Evolutionary conservation across 2,329 filamentous ascomycete genomes (phyloP).

Genomic region (Penicillium sp.): DNA sequence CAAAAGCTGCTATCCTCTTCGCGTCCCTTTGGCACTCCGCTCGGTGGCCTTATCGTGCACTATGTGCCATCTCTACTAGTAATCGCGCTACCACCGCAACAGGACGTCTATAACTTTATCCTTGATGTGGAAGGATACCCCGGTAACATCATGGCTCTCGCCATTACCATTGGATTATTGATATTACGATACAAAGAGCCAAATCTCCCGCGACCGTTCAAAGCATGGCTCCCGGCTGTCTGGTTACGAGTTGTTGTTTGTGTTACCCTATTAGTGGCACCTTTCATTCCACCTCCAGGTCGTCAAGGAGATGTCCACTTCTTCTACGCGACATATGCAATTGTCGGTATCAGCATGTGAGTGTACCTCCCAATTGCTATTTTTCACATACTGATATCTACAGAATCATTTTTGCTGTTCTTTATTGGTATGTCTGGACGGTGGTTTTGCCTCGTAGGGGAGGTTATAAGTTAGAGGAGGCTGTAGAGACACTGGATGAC

Average conservation of each 20-base stretch:
- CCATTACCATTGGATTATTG: conserved; percentile 59
- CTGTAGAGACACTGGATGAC: conserved; percentile 60
- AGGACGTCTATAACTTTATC: conserved; percentile 70
- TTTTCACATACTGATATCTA: conserved; percentile 10
- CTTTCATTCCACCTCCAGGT: conserved; percentile 60
- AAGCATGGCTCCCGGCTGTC: conserved; percentile 63
- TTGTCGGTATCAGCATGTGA: conserved; percentile 50
- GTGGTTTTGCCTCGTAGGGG: conserved; percentile 59
- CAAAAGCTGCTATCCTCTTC: conserved; percentile 62
- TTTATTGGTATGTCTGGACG: conserved; percentile 71
- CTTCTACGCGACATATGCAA: conserved; percentile 55
- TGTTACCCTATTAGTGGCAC: conserved; percentile 58
- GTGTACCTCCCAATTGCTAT: conserved; percentile 23
- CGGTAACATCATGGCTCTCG: conserved; percentile 60
- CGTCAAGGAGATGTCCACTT: conserved; percentile 48
- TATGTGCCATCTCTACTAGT: conserved; percentile 68
- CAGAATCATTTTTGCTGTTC: conserved; percentile 58
- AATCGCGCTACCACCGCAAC: conserved; percentile 64
- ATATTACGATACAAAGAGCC: conserved; percentile 61
- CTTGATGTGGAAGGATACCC: conserved; percentile 71
- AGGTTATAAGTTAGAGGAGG: conserved; percentile 64
- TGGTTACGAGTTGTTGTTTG: conserved; percentile 56
- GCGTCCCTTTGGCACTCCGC: conserved; percentile 64
- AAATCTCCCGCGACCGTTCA: conserved; percentile 63
- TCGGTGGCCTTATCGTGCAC: conserved; percentile 68